Evolutionary conservation across 345 rosid genomes (phyloP), one percentile per base, ranked within the genome.

Genomic region (Salix suchowensis): DNA sequence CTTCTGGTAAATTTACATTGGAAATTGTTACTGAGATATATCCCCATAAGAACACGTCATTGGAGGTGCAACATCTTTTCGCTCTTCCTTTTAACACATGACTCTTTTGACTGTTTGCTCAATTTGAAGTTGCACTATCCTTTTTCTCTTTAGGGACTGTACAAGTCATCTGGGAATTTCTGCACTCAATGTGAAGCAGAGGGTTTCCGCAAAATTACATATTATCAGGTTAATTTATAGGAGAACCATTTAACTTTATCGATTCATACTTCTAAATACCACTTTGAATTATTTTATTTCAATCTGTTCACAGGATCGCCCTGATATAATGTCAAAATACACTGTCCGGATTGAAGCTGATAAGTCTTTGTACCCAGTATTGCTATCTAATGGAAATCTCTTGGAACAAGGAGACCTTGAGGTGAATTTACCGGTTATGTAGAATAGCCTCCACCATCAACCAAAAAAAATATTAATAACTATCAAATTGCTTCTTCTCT

Each of bases 171-270:
- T 74, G 92, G 93, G 76, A 92, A 88, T 82, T 96, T 92, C 85
- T 94, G 99, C 86, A 94, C 99, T 14, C 99, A 96, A 77, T 94
- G 99, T 73, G 98, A 96, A 89, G 98, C 99, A 40, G 99, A 96
- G 87, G 98, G 97, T 75, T 96, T 96, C 82, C 88, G 95, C 24
- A 94, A 92, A 79, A 94, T 96, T 71, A 96, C 98, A 65, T 96
- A 84, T 83, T 96, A 91, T 83, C 98, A 96, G 95, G 99, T 93
- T 66, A 39, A 40, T 79, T 39, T 61, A 2, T 79, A 39, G 46
- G 75, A 66, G 66, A 74, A 52, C 72, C 24, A 61, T 42, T 54
- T 66, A 72, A 23, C 72, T 72, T 21, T 62, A 24, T 34, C 73
- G 60, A 66, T 78, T 37, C 24, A n/a, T 74, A 28, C 42, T 72